phyloP scores from a whole-genome alignment of 345 rosid genomes.

The Citrus medica region DNA sequence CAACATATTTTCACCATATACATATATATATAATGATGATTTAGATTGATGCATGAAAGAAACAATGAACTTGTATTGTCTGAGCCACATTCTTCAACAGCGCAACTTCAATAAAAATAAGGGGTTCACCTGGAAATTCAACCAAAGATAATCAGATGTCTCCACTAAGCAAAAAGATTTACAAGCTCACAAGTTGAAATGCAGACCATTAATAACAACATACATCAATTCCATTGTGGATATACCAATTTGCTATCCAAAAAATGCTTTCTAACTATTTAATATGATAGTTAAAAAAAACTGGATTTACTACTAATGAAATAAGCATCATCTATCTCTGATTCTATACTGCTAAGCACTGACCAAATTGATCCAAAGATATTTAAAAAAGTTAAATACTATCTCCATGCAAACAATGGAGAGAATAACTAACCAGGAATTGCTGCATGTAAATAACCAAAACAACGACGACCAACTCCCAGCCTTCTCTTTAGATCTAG shows the following conservation, averaged over 20 bases:
- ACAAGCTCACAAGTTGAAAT: neutral
- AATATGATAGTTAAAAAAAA: neutral
- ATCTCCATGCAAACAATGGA: neutral
- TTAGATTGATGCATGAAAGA: slow-evolving; percentile 1
- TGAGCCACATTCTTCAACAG: slow-evolving; percentile 71
- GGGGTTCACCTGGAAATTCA: slow-evolving; percentile 74
- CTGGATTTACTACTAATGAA: no score
- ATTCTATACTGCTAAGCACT: neutral
- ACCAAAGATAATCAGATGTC: neutral
- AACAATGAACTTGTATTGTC: slow-evolving; percentile 64
- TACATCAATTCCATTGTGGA: neutral
- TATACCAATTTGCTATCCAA: neutral
- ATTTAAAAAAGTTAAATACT: neutral
- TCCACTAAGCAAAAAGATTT: neutral
- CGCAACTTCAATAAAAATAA: slow-evolving; percentile 96
- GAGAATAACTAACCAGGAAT: slow-evolving; percentile 64
- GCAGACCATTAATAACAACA: neutral
- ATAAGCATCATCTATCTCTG: neutral
- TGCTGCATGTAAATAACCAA: slow-evolving; percentile 88
- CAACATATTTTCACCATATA: neutral
- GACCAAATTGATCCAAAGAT: neutral
- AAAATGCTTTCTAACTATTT: neutral
- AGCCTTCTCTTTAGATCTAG: slow-evolving; percentile 89
- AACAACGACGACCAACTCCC: slow-evolving; percentile 85
- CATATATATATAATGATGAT: neutral